phyloP scores from a whole-genome alignment of 208 protist genomes.

The Angomonas ambiguus region DNA sequence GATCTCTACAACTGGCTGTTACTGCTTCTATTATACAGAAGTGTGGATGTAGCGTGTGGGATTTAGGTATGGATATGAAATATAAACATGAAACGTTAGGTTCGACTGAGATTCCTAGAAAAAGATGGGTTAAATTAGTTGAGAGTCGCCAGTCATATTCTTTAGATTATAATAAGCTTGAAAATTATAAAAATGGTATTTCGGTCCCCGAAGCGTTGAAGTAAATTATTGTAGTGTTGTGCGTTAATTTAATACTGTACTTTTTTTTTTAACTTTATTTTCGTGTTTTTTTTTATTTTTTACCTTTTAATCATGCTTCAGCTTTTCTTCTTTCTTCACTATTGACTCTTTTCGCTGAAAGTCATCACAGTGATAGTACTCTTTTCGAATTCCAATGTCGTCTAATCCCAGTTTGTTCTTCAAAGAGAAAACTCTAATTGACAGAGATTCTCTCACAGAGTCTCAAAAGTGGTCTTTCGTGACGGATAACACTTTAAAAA shows the following conservation, averaged over 20 bases:
- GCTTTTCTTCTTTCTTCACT: neutral
- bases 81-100: conserved; percentile 61
- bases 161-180: neutral
- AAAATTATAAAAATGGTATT: neutral
- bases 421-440: conserved; percentile 3
- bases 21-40: conserved; percentile 41
- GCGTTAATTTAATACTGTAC: neutral
- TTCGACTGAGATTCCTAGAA: conserved; percentile 28
- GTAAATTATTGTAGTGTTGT: neutral
- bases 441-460: conserved; percentile 68
- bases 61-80: conserved; percentile 82
- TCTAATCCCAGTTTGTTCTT: conserved; percentile 3
- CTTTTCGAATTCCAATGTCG: neutral
- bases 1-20: conserved; percentile 59
- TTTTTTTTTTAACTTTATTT: neutral
- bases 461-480: conserved; percentile 75
- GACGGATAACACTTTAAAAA: conserved; percentile 72
- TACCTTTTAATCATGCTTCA: conserved; percentile 8
- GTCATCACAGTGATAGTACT: neutral
- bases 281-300: conserved; percentile 18
- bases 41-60: conserved; percentile 70
- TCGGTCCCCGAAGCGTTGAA: neutral
- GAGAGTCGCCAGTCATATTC: conserved; percentile 5
- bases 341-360: neutral
- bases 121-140: conserved; percentile 45